phyloP scores from a whole-genome alignment of 2,329 filamentous ascomycete species.

The Pyrenochaeta sp. region DNA sequence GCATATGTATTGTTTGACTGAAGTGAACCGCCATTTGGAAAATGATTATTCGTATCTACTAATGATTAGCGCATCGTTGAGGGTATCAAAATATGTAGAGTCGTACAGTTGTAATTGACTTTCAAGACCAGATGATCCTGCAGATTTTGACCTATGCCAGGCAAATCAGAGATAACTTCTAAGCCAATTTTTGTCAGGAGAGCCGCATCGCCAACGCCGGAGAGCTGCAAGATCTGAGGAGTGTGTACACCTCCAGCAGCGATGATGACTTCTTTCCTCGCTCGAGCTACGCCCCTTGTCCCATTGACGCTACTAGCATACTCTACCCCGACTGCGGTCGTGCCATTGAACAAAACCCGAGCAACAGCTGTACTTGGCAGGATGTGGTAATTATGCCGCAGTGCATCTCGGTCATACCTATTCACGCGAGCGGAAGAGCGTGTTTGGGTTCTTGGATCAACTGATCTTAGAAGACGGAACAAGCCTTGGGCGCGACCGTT shows the following conservation, averaged over 20 bases:
- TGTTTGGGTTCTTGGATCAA: constrained; percentile 37
- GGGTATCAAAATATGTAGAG: neutral
- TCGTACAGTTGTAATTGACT: constrained; percentile 30
- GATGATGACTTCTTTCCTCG: constrained; percentile 61
- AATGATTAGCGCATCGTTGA: neutral
- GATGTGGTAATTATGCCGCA: constrained; percentile 40
- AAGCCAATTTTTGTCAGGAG: constrained; percentile 22
- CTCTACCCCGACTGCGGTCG: constrained; percentile 26
- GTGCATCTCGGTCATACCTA: constrained; percentile 38
- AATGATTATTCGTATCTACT: constrained; percentile 17
- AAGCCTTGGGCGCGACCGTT: constrained; percentile 38
- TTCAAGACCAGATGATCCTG: constrained; percentile 33
- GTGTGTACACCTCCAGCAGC: constrained; percentile 66
- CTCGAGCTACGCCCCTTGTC: constrained; percentile 12
- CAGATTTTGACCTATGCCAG: constrained; percentile 37
- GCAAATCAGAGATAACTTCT: constrained; percentile 21
- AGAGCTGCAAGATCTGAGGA: constrained; percentile 68
- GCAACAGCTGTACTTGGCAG: constrained; percentile 26
- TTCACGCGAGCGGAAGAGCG: constrained; percentile 39
- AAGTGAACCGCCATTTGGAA: constrained; percentile 25
- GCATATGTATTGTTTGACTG: constrained; percentile 33
- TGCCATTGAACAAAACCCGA: constrained; percentile 23
- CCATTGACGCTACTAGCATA: constrained; percentile 10
- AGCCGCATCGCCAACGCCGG: constrained; percentile 60
- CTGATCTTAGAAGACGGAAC: constrained; percentile 36